Percentiles rank a stretch among this genome's conserved stretches.
Conservation (phyloP, 441 rosid genomes). For the Daphne laureola region DNA sequence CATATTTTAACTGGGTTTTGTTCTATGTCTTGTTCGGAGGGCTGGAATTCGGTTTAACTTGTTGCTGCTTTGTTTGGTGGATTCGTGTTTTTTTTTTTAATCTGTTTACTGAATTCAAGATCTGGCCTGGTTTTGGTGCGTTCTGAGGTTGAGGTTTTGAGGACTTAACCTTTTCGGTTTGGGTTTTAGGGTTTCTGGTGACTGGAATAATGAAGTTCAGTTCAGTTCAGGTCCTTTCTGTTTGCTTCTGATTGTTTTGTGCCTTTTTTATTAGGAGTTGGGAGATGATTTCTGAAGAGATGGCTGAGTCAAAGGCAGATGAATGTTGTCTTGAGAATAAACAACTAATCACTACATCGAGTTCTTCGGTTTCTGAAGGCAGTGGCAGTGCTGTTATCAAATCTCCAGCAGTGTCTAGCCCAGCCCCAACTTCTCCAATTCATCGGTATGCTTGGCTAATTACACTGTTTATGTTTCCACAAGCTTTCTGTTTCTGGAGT, state of each 20-base stretch:
- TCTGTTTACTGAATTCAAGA: conserved; percentile 39
- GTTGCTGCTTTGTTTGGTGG: background rate
- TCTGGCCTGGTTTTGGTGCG: conserved; percentile 35
- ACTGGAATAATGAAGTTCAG: conserved; percentile 6
- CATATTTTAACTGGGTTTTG: conserved; percentile 15
- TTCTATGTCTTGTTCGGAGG: conserved; percentile 20
- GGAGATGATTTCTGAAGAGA: conserved; percentile 36
- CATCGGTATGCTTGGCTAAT: conserved; percentile 54
- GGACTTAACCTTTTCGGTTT: background rate
- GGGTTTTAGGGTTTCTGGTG: conserved; percentile 5
- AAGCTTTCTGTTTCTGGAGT: background rate
- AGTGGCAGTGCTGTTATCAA: conserved; percentile 58
- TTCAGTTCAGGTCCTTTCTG: background rate
- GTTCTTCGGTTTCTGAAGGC: conserved; percentile 78
- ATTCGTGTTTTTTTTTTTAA: conserved; percentile 11
- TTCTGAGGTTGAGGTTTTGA: conserved; percentile 9
- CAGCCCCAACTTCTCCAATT: conserved; percentile 54
- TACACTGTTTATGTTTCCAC: too few species aligned
- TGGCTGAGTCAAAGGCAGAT: conserved; percentile 47
- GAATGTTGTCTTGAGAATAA: conserved; percentile 77
- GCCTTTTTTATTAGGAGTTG: conserved; percentile 22
- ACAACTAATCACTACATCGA: conserved; percentile 63
- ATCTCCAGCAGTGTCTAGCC: conserved; percentile 69
- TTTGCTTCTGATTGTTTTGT: conserved; percentile 3
- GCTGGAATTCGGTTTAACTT: conserved; percentile 33